phyloP scores from a whole-genome alignment of 2,329 filamentous ascomycete genomes.

The Botrytis galanthina region DNA sequence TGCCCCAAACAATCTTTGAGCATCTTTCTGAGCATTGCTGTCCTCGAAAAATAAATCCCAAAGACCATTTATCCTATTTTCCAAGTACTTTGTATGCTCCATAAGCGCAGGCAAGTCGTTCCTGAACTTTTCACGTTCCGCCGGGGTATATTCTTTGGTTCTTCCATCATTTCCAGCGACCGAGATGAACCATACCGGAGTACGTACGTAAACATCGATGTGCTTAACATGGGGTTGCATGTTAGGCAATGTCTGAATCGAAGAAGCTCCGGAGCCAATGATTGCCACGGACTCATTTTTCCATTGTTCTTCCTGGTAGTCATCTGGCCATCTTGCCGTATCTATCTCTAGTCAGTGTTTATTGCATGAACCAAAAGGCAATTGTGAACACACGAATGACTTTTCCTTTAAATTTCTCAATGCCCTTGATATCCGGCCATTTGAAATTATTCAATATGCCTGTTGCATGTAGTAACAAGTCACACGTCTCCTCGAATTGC shows the following conservation, averaged over 20 bases:
- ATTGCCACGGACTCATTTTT: conserved; percentile 40
- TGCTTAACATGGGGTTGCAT: conserved; percentile 45
- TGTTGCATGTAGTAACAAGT: conserved; percentile 32
- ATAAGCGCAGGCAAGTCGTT: conserved; percentile 39
- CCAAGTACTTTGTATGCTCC: conserved; percentile 29
- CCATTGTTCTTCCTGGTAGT: conserved; percentile 33
- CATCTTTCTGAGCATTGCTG: conserved; percentile 42
- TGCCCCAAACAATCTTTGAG: conserved; percentile 41
- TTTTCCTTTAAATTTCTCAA: conserved; percentile 47
- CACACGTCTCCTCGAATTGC: conserved; percentile 32
- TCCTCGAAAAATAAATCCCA: conserved; percentile 48
- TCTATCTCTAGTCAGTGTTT: conserved; percentile 29
- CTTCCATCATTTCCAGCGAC: conserved; percentile 47
- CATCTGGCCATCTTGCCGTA: conserved; percentile 46
- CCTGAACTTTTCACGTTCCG: conserved; percentile 45
- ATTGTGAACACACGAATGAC: conserved; percentile 42
- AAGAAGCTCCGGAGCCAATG: conserved; percentile 43
- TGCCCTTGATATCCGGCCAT: conserved; percentile 49
- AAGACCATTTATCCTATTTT: conserved; percentile 46
- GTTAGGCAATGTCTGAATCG: conserved; percentile 39
- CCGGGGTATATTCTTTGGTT: conserved; percentile 45
- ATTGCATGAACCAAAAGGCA: not conserved
- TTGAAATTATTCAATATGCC: conserved; percentile 38
- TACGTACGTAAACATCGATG: conserved; percentile 50
- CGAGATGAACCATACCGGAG: conserved; percentile 48